These are phyloP conservation scores for Phaeophleospora eucalypticola DNA, from an alignment of 2,329 filamentous ascomycete genomes.

Conservation along the genomic window DNA sequence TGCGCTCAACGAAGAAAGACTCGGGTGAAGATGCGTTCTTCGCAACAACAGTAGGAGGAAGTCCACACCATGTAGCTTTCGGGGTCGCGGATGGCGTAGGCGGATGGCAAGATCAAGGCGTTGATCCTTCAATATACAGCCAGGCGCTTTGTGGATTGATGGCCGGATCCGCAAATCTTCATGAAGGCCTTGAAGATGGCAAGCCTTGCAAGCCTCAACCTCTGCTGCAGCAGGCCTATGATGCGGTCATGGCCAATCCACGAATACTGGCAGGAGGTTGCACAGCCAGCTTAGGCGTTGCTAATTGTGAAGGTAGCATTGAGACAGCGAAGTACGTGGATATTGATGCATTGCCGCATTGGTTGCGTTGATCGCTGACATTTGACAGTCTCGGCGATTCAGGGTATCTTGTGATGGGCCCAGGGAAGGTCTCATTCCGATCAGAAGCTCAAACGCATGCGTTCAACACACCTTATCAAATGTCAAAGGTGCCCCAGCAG, in stretches of 20 bases:
- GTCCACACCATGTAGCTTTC: constrained; percentile 68
- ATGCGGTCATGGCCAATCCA: constrained; percentile 70
- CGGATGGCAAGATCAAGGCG: constrained; percentile 86
- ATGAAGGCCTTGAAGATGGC: constrained; percentile 37
- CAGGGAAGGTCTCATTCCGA: constrained; percentile 78
- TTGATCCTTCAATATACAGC: constrained; percentile 93
- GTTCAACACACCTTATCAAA: constrained; percentile 96
- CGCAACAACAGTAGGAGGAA: constrained; percentile 67
- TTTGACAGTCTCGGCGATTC: constrained; percentile 73
- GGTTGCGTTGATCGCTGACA: neutral
- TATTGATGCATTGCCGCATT: too few species aligned
- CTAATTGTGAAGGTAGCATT: constrained; percentile 66
- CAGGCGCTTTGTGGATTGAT: constrained; percentile 92
- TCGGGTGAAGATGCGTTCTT: constrained; percentile 96
- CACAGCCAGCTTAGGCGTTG: constrained; percentile 84
- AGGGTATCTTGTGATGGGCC: constrained; percentile 80
- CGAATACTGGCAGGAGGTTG: constrained; percentile 78
- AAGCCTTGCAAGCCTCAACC: constrained; percentile 49
- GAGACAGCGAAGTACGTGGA: constrained; percentile 72
- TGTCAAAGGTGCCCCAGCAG: constrained; percentile 78
- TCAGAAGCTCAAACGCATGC: constrained; percentile 88
- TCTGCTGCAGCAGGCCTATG: constrained; percentile 80
- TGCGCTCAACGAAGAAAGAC: constrained; percentile 53
- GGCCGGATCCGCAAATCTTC: constrained; percentile 51
- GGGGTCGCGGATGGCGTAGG: constrained; percentile 93